Evolutionary conservation across 169 alveolate genomes (phyloP).

Genomic region (Plasmodium berghei): DNA sequence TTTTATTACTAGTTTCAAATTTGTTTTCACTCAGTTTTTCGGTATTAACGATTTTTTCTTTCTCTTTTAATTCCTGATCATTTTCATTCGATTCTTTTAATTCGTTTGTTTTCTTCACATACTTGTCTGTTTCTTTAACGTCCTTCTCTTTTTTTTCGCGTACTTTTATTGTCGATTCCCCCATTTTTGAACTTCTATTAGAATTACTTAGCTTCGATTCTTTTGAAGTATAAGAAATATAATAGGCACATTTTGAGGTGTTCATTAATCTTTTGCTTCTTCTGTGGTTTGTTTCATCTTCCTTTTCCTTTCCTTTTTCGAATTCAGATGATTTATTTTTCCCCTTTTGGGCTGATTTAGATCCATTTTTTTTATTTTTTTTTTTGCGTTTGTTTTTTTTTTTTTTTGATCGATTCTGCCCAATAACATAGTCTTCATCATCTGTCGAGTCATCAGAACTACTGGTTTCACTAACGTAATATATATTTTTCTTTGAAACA

Average conservation of each 20-base stretch:
- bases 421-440: slow-evolving; percentile 8
- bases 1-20: background rate
- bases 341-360: background rate
- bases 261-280: background rate
- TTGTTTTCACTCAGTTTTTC: background rate
- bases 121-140: background rate
- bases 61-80: background rate
- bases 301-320: background rate
- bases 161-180: background rate
- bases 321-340: background rate
- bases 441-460: slow-evolving; percentile 23
- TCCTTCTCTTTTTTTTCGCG: background rate
- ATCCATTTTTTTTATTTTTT: background rate
- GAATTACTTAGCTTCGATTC: too few species aligned
- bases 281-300: slow-evolving; percentile 7
- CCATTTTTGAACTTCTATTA: too few species aligned
- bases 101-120: background rate
- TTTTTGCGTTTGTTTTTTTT: slow-evolving; percentile 9
- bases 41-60: background rate
- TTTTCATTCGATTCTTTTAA: background rate
- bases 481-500: background rate
- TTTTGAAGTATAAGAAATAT: too few species aligned
- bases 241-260: too few species aligned
- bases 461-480: background rate
- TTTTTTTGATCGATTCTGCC: background rate